Evolutionary conservation across 352 stramenopile genomes (phyloP).

Genomic region (Pythium periplocum): DNA sequence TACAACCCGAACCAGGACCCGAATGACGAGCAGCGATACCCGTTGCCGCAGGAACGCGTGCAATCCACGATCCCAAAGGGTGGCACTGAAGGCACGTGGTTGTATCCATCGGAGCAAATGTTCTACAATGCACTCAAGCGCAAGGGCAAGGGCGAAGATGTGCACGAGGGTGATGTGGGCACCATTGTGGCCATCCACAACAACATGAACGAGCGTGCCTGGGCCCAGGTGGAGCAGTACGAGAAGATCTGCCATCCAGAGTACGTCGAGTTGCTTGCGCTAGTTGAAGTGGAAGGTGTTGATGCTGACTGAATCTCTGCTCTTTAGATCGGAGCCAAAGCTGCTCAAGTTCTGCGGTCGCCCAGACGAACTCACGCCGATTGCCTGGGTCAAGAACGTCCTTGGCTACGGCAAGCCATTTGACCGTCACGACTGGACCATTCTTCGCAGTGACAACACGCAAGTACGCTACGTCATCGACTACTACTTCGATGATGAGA

Average conservation of each 20-base stretch:
- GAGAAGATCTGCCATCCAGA: slow-evolving; percentile 88
- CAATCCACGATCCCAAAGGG: slow-evolving; percentile 96
- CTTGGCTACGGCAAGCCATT: slow-evolving; percentile 90
- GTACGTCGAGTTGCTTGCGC: slow-evolving; percentile 31
- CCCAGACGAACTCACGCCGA: slow-evolving; percentile 94
- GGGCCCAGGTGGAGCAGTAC: slow-evolving; percentile 97
- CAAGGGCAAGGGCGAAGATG: slow-evolving; percentile 97
- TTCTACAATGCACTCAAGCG: slow-evolving; percentile 98
- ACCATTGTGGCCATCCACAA: slow-evolving; percentile 99
- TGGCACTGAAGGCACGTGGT: slow-evolving; percentile 93
- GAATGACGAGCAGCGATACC: slow-evolving; percentile 83
- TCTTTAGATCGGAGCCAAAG: slow-evolving; percentile 53
- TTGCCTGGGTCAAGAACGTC: slow-evolving; percentile 90
- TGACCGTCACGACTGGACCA: slow-evolving; percentile 98
- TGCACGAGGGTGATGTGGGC: slow-evolving; percentile 92
- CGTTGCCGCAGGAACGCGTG: slow-evolving; percentile 91
- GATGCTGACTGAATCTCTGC: not conserved
- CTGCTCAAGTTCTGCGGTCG: slow-evolving; percentile 96
- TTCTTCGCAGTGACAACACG: slow-evolving; percentile 85
- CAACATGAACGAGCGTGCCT: slow-evolving; percentile 99
- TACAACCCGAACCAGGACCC: slow-evolving; percentile 94
- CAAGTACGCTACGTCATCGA: slow-evolving; percentile 98
- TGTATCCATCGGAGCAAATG: slow-evolving; percentile 99
- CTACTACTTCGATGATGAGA: slow-evolving; percentile 96
- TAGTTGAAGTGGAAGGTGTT: slow-evolving; percentile 29